Base-by-base conservation (phyloP, 306 rosid genomes). In the Gillenia trifoliata region DNA sequence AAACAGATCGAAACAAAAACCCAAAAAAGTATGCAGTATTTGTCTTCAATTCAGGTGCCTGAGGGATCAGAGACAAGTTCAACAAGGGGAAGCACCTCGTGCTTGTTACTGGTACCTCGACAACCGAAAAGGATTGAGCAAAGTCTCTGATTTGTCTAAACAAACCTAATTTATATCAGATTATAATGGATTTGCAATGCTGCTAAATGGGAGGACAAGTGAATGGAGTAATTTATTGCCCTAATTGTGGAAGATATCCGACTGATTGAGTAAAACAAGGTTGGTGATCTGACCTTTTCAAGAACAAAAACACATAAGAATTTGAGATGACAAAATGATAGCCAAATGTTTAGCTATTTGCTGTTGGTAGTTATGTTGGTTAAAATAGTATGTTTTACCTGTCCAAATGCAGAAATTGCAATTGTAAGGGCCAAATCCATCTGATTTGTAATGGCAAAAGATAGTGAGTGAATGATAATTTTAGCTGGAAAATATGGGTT, bases 191-290 rank as follows among this genome's bases (percentile, higher is more conserved):
- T 78, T 72, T 26, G 71, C 41, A 43, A 36, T n/a, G 65, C 72
- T 6, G 74, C 79, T 34, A 65, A 71, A 70, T 57, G 29, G 29
- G 59, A 64, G 70, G 81, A 76, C 55, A 84, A 67, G 80, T 79
- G 81, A 80, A 25, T 68, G 82, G 82, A 82, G 72, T 85, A 84
- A 16, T 34, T 78, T 49, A 56, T 5, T 77, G 77, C 50, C 68
- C 74, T 59, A 64, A 77, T 84, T 84, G 84, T 82, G 86, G 92
- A 78, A 75, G 66, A 38, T 13, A 77, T 77, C 76, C 28, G 25
- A 25, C 76, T 83, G 5, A 78, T 78, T 79, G 87, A 89, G 89
- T 36, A 72, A 87, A 89, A 83, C 4, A 72, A 82, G 91, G 91
- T 38, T 77, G 78, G 74, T 47, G 61, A 7, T 74, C 74, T 80